Evolutionary conservation across 768 basidiomycete genomes (phyloP).

Genomic region (Termitomyces heimii): DNA sequence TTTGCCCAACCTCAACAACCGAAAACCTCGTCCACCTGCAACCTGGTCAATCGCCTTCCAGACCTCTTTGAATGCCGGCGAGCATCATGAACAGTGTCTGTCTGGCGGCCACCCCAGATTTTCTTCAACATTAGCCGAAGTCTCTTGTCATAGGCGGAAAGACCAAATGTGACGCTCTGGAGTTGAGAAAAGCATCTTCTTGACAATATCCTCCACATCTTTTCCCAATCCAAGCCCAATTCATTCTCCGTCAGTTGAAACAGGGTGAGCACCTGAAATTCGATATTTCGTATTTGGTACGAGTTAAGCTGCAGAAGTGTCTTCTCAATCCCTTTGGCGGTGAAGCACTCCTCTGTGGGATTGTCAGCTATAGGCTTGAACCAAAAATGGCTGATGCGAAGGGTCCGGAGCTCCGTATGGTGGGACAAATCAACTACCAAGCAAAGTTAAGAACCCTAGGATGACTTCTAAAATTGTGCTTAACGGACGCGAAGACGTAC

Average conservation of each 20-base stretch:
- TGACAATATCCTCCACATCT: constrained; percentile 11
- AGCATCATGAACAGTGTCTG: constrained; percentile 1
- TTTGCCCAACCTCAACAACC: not conserved
- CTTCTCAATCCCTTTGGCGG: constrained; percentile 12
- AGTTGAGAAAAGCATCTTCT: constrained; percentile 9
- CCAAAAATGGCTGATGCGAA: constrained; percentile 19
- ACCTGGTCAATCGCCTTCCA: constrained; percentile 9
- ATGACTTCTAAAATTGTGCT: not conserved
- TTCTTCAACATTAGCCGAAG: constrained; percentile 10
- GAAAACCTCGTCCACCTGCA: constrained; percentile 11
- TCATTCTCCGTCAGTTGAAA: constrained; percentile 9
- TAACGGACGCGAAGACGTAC: constrained; percentile 9
- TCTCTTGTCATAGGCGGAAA: constrained; percentile 10
- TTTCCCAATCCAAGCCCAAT: constrained; percentile 13
- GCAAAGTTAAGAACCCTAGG: not conserved
- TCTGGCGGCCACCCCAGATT: constrained; percentile 9
- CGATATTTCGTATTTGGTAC: constrained; percentile 9
- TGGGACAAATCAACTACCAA: constrained; percentile 15
- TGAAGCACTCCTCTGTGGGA: constrained; percentile 13
- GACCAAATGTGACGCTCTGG: constrained; percentile 8
- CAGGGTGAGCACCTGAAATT: constrained; percentile 9
- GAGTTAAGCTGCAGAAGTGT: constrained; percentile 13
- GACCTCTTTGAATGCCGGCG: constrained; percentile 9
- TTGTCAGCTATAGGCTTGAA: constrained; percentile 12
- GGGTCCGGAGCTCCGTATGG: constrained; percentile 13